Conservation (phyloP, 1,284 basidiomycete species). For the Stygiomarasmius scandens region DNA sequence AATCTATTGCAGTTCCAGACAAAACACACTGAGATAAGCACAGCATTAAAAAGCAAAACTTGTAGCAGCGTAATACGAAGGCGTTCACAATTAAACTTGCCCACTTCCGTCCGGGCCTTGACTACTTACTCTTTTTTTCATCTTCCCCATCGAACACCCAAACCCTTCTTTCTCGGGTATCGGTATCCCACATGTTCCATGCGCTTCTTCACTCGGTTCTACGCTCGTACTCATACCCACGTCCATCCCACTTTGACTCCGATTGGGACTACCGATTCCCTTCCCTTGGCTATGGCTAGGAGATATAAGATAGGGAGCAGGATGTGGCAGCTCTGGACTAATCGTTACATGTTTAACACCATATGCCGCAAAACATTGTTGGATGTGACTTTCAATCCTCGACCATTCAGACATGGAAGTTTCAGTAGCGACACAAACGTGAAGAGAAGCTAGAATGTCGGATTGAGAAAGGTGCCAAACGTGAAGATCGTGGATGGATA, state of each 20-base stretch:
- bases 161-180: not conserved
- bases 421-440: slow-evolving; percentile 45
- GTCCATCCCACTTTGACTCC: no score
- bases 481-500: slow-evolving; percentile 51
- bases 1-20: no score
- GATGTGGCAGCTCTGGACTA: slow-evolving; percentile 38
- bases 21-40: no score
- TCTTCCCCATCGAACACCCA: not conserved
- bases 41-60: no score
- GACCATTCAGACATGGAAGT: slow-evolving; percentile 49
- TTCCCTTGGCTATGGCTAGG: slow-evolving; percentile 18
- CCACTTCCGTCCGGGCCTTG: no score
- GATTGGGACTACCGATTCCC: no score
- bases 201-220: no score
- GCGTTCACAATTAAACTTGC: no score
- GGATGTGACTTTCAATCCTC: slow-evolving; percentile 43
- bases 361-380: slow-evolving; percentile 50
- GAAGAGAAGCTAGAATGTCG: slow-evolving; percentile 50
- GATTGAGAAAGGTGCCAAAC: slow-evolving; percentile 55
- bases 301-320: slow-evolving; percentile 19
- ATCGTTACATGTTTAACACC: slow-evolving; percentile 54
- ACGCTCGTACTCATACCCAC: no score
- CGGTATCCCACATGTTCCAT: not conserved
- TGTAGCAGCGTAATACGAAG: no score
- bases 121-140: slow-evolving; percentile 39